These are phyloP conservation scores for Ordospora colligata DNA, from an alignment of 371 early-diverging fungal species.

Conservation along the genomic window DNA sequence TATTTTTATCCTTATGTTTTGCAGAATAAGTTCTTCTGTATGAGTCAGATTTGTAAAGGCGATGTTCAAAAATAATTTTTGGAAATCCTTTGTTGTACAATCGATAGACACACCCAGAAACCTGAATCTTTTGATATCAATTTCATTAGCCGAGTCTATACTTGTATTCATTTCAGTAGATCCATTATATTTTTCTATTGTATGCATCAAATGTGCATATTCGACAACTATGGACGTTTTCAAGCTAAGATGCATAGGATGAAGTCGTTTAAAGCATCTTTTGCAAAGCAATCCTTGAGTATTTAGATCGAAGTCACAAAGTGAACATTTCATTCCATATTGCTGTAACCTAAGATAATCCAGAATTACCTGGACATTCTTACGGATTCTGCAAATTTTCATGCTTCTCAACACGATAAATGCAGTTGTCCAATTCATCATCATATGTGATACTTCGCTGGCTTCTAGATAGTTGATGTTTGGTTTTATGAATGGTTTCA, in stretches of 20 bases:
- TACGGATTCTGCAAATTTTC: neutral
- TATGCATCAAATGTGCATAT: neutral
- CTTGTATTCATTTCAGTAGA: neutral
- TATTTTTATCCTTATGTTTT: neutral
- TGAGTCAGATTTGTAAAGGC: neutral
- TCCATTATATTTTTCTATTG: neutral
- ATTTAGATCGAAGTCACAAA: neutral
- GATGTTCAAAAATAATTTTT: neutral
- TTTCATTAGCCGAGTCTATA: neutral
- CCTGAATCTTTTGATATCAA: neutral
- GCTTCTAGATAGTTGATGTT: no score
- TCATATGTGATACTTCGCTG: neutral
- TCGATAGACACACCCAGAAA: neutral
- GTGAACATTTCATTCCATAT: neutral
- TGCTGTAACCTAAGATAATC: neutral
- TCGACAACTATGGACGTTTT: neutral
- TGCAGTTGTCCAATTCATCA: neutral
- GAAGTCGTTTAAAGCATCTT: neutral
- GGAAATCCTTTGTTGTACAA: neutral
- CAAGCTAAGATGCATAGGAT: neutral
- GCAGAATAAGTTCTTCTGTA: neutral
- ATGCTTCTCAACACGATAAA: neutral
- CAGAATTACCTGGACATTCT: neutral
- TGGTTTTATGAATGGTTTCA: no score
- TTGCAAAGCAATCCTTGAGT: neutral